Base-by-base conservation (phyloP, 306 rosid genomes). In the Senna siamea region DNA sequence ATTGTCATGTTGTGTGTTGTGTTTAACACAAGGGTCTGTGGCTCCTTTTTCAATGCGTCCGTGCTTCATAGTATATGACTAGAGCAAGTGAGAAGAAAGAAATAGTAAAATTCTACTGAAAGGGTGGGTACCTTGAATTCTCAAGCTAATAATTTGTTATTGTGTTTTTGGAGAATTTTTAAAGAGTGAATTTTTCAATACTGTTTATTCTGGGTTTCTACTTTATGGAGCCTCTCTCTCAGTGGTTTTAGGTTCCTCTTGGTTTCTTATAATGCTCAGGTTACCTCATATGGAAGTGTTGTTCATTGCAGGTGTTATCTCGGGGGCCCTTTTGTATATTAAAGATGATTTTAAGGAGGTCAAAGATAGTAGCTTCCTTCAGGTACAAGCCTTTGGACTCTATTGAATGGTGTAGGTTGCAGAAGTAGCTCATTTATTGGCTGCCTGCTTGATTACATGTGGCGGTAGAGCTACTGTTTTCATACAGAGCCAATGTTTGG, bases 311-410 rank as follows among this genome's bases (percentile, higher is more conserved):
- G 85, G 85, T 76, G 85, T 81, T 40, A 76, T 81, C 55, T 76
- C 81, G 20, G 85, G 85, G 53, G 81, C 81, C 17, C 78, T 81
- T 57, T 40, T 81, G 5, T 81, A 81, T 56, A 81, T 81, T 71
- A 81, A 76, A 76, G 85, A 81, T 57, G 81, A 81, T 66, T 81
- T 81, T 72, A 35, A 40, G 34, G 51, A 5, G 15, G 85, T 81
- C 4, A n/a, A 22, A 15, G 26, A 60, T 28, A 81, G 85, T 52
- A 81, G 81, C 60, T 81, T 81, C 68, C 85, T 81, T 72, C 85
- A 81, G 81, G 85, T 81, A 48, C 53, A 13, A 64, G 30, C 30
- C 70, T 62, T 53, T 62, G 4, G 20, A 4, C 64, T 11, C 32
- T 41, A 43, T 52, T 61, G 37, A 65, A 22, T 72, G 50, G 64